A percentile compares a stretch with the other conserved stretches of the same genome.
Evolutionary conservation across 2,329 filamentous ascomycete genomes (phyloP).

Genomic region (Epichloe uncinata): DNA sequence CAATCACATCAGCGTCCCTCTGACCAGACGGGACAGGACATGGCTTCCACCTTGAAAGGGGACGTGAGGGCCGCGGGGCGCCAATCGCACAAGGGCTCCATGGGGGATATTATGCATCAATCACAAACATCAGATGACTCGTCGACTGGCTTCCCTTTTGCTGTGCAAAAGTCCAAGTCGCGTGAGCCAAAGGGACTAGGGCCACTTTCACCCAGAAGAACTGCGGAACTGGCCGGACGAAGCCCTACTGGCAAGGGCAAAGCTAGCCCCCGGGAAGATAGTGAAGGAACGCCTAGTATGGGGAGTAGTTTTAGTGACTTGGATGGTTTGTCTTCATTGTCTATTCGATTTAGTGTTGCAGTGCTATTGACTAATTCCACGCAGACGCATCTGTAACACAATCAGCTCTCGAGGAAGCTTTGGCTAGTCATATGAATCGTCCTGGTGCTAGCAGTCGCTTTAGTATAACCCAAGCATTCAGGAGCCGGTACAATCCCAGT

Average conservation of each 20-base stretch:
- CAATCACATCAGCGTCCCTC: constrained; percentile 29
- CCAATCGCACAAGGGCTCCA: constrained; percentile 16
- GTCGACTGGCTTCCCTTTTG: constrained; percentile 32
- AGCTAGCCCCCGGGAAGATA: constrained; percentile 44
- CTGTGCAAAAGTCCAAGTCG: constrained; percentile 17
- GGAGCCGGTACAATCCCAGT: constrained; percentile 43
- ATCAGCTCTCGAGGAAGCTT: constrained; percentile 64
- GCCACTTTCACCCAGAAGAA: constrained; percentile 45
- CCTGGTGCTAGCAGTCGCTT: constrained; percentile 32
- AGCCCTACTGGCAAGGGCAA: constrained; percentile 38
- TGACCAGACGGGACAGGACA: constrained; percentile 27
- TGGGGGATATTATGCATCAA: constrained; percentile 24
- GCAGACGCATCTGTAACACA: constrained; percentile 68
- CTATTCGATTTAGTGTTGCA: constrained; percentile 2
- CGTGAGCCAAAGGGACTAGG: constrained; percentile 25
- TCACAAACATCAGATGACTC: constrained; percentile 53
- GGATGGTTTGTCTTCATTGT: constrained; percentile 40
- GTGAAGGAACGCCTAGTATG: constrained; percentile 66
- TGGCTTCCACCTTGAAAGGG: constrained; percentile 39
- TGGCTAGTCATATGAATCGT: constrained; percentile 41
- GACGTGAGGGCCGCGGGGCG: constrained; percentile 23
- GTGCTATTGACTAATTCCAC: background rate
- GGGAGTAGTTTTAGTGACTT: constrained; percentile 79
- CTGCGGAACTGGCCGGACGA: constrained; percentile 42
- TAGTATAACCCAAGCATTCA: constrained; percentile 55